Percentiles rank a stretch among this genome's conserved stretches.
These are phyloP conservation scores for Fusarium duplospermum DNA, from an alignment of 2,329 filamentous ascomycete species.

Conservation along the genomic window DNA sequence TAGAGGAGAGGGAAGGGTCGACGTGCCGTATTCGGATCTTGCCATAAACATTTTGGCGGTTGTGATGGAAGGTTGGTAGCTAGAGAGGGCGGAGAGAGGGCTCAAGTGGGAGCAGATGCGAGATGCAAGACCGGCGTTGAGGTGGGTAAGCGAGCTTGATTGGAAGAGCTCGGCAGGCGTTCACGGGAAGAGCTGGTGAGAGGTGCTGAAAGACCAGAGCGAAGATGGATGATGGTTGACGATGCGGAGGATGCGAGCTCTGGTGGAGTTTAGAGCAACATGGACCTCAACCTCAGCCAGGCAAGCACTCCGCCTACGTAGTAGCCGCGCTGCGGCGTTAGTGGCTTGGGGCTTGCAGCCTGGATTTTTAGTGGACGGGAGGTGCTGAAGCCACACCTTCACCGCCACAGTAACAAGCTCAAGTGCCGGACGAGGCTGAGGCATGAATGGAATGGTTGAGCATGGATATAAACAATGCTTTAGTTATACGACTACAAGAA, in stretches of 20 bases:
- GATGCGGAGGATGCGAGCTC: slow-evolving; percentile 36
- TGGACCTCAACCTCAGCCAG: slow-evolving; percentile 32
- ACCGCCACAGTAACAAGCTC: slow-evolving; percentile 27
- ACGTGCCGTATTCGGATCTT: slow-evolving; percentile 98
- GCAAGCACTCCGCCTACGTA: slow-evolving; percentile 55
- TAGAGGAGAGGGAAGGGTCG: slow-evolving; percentile 40
- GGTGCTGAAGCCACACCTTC: slow-evolving; percentile 29
- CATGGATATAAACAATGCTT: background rate
- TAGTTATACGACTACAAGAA: background rate
- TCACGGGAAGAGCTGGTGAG: slow-evolving; percentile 1
- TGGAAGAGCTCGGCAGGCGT: background rate
- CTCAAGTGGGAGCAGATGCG: background rate
- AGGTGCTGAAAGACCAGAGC: slow-evolving; percentile 14
- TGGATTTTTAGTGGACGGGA: slow-evolving; percentile 4
- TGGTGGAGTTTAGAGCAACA: slow-evolving; percentile 41
- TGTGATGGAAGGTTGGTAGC: slow-evolving; percentile 29
- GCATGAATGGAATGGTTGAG: background rate
- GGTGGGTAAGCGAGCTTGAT: background rate
- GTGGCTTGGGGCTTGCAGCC: background rate
- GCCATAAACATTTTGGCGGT: slow-evolving; percentile 95
- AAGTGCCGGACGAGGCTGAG: background rate
- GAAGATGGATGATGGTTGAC: slow-evolving; percentile 18
- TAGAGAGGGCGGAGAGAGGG: slow-evolving; percentile 17
- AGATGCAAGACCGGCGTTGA: background rate
- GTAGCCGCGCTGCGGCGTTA: slow-evolving; percentile 35